phyloP scores from a whole-genome alignment of 2,329 filamentous ascomycete species.

The Colletotrichum simmondsii region DNA sequence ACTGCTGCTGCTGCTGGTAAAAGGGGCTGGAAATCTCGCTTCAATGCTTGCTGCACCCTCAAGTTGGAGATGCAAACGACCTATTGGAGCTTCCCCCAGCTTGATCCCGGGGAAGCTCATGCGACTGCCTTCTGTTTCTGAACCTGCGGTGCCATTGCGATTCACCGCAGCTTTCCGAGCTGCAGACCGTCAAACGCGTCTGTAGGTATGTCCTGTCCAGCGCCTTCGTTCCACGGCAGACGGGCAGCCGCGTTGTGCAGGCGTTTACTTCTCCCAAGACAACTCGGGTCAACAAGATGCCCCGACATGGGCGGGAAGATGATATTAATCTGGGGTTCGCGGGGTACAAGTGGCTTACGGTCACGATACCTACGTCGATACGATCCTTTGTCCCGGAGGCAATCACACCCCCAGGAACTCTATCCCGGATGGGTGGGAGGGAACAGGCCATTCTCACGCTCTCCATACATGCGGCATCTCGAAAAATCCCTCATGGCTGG shows the following conservation, averaged over 20 bases:
- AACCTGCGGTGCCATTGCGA: conserved; percentile 7
- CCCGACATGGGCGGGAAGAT: neutral
- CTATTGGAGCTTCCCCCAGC: neutral
- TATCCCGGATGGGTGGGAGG: neutral
- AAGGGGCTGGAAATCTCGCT: conserved; percentile 25
- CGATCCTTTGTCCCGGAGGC: conserved; percentile 17
- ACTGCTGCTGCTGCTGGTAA: neutral
- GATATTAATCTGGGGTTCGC: conserved; percentile 17
- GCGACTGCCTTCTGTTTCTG: conserved; percentile 29
- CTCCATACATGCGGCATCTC: neutral
- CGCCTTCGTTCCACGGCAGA: conserved; percentile 4
- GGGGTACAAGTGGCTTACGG: conserved; percentile 16
- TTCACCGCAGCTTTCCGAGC: conserved; percentile 9
- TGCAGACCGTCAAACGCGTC: neutral
- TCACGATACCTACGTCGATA: neutral
- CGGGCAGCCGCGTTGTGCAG: neutral
- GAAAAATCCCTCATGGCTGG: conserved; percentile 28
- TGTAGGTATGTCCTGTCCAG: neutral
- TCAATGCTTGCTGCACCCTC: conserved; percentile 17
- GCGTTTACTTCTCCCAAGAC: neutral
- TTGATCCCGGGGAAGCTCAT: conserved; percentile 16
- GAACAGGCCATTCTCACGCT: conserved; percentile 13
- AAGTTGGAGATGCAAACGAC: conserved; percentile 4
- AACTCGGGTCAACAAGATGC: neutral
- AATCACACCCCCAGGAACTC: conserved; percentile 24